phyloP scores from a whole-genome alignment of 768 basidiomycete species.

The Mycena olivaceomarginata region DNA sequence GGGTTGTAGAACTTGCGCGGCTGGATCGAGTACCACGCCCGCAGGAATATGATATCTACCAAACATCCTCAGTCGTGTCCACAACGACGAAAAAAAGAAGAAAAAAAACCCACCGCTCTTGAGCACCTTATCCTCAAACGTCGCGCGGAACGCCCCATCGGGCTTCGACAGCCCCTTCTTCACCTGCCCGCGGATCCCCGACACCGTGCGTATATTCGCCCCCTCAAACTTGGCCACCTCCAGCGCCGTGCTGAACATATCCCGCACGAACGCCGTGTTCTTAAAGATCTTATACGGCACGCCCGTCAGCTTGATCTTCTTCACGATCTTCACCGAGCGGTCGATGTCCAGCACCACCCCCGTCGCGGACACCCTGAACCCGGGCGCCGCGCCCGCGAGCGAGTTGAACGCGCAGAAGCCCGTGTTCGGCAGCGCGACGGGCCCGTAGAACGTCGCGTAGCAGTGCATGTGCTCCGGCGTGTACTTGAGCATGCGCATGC shows the following conservation, averaged over 20 bases:
- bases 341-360: conserved; percentile 97
- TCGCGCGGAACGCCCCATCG: conserved; percentile 96
- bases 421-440: conserved; percentile 93
- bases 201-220: conserved; percentile 96
- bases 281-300: conserved; percentile 98
- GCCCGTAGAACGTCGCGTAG: conserved; percentile 97
- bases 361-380: conserved; percentile 94
- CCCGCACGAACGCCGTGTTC: conserved; percentile 98
- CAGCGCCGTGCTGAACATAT: conserved; percentile 95
- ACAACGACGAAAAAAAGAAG: conserved; percentile 14
- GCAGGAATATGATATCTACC: conserved; percentile 95
- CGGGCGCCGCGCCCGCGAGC: conserved; percentile 76
- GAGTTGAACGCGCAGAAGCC: conserved; percentile 99
- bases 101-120: conserved; percentile 85
- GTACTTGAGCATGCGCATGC: conserved; percentile 99
- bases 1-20: conserved; percentile 98
- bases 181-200: conserved; percentile 96
- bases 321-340: conserved; percentile 95
- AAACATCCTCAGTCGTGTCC: conserved; percentile 10
- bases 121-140: conserved; percentile 98
- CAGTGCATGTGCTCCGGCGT: conserved; percentile 99
- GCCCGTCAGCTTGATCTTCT: conserved; percentile 98
- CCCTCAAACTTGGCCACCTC: conserved; percentile 99
- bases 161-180: conserved; percentile 98
- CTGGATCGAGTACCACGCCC: conserved; percentile 97